A percentile compares a stretch with the other conserved stretches of the same genome.
Conservation (phyloP, 768 basidiomycete species). For the Mycena polygramma region DNA sequence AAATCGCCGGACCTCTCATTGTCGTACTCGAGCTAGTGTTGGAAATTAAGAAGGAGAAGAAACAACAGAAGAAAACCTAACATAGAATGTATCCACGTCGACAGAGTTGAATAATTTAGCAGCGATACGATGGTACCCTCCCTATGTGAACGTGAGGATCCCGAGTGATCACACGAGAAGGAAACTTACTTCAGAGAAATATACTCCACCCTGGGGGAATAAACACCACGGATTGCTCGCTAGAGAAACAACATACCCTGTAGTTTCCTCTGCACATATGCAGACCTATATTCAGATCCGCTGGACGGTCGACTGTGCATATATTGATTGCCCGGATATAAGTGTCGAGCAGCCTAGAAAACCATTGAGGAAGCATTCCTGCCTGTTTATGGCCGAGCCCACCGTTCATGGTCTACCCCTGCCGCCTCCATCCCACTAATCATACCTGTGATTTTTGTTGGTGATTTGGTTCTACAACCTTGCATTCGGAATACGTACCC, state of each 20-base stretch:
- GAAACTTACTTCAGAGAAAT: slow-evolving; percentile 61
- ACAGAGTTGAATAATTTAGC: slow-evolving; percentile 68
- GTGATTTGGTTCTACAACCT: neutral
- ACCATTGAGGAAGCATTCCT: neutral
- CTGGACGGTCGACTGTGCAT: slow-evolving; percentile 64
- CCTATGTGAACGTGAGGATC: slow-evolving; percentile 38
- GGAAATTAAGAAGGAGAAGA: slow-evolving; percentile 10
- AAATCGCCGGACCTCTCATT: slow-evolving; percentile 74
- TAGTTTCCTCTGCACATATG: slow-evolving; percentile 74
- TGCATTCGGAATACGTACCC: slow-evolving; percentile 48
- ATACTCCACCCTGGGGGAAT: slow-evolving; percentile 51
- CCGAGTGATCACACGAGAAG: neutral
- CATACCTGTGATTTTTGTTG: slow-evolving; percentile 45
- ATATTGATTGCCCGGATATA: slow-evolving; percentile 77
- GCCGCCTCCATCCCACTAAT: slow-evolving; percentile 67
- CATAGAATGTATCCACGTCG: slow-evolving; percentile 69
- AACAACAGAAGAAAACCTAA: slow-evolving; percentile 39
- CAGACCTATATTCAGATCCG: slow-evolving; percentile 66
- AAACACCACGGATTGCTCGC: slow-evolving; percentile 11
- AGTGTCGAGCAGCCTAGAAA: slow-evolving; percentile 64
- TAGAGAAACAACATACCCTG: slow-evolving; percentile 53
- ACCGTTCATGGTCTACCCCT: slow-evolving; percentile 69
- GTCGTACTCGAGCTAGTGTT: slow-evolving; percentile 70
- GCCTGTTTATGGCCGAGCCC: neutral
- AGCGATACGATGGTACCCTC: slow-evolving; percentile 69